A percentile compares a stretch with the other conserved stretches of the same genome.
These are phyloP conservation scores for Cyclostephanos tholiformis DNA, from an alignment of 108 stramenopile genomes.

Conservation along the genomic window DNA sequence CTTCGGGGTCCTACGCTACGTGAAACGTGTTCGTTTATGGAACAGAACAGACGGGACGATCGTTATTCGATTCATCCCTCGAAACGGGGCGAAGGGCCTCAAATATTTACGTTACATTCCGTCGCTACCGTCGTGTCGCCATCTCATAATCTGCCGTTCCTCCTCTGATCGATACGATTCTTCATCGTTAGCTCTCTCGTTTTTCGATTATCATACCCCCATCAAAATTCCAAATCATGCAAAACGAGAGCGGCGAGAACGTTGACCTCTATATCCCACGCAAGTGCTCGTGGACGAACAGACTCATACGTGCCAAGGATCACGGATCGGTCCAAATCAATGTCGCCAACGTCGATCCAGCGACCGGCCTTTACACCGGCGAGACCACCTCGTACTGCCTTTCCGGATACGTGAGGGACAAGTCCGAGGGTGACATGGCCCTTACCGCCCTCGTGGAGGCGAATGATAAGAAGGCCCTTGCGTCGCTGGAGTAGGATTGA, in stretches of 20 bases:
- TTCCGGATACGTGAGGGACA: slow-evolving; percentile 92
- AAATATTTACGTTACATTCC: no score
- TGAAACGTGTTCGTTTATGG: no score
- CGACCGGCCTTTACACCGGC: slow-evolving; percentile 88
- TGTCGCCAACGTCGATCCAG: slow-evolving; percentile 96
- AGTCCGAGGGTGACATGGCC: slow-evolving; percentile 92
- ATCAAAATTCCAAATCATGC: slow-evolving; percentile 76
- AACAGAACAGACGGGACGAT: no score
- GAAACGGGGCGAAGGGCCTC: no score
- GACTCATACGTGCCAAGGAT: slow-evolving; percentile 93
- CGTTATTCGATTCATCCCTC: no score
- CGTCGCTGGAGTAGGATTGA: slow-evolving; percentile 33
- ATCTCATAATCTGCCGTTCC: no score
- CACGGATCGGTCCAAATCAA: slow-evolving; percentile 96
- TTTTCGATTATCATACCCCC: not conserved
- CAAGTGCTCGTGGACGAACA: slow-evolving; percentile 97
- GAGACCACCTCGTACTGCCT: slow-evolving; percentile 82
- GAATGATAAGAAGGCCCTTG: slow-evolving; percentile 61
- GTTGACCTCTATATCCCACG: slow-evolving; percentile 98
- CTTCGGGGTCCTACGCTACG: no score
- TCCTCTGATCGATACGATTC: not conserved
- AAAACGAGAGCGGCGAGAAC: slow-evolving; percentile 95
- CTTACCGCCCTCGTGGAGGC: slow-evolving; percentile 77
- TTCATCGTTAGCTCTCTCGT: not conserved
- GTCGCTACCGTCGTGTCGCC: no score